Percentiles rank a stretch among this genome's conserved stretches.
phyloP scores from a whole-genome alignment of 305 asterid species.

The Ilex paraguariensis region DNA sequence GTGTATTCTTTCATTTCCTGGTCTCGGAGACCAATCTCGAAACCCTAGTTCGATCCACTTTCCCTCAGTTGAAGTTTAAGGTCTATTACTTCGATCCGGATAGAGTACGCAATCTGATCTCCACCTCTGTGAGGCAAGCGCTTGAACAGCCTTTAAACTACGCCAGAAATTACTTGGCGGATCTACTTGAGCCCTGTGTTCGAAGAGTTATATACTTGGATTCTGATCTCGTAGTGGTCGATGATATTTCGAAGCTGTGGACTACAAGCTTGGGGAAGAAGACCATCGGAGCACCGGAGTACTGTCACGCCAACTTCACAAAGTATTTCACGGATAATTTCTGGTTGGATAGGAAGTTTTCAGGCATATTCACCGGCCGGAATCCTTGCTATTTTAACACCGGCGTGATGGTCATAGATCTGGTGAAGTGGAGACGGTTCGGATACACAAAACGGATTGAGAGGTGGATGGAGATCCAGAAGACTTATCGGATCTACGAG shows the following conservation, averaged over 20 bases:
- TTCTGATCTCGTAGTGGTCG: slow-evolving; percentile 89
- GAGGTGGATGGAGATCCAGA: slow-evolving; percentile 96
- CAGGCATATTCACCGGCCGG: slow-evolving; percentile 55
- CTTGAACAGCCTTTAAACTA: slow-evolving; percentile 89
- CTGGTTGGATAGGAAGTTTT: slow-evolving; percentile 53
- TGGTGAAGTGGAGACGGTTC: slow-evolving; percentile 73
- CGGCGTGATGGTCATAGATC: slow-evolving; percentile 96
- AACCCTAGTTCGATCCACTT: slow-evolving; percentile 66
- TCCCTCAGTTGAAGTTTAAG: slow-evolving; percentile 79
- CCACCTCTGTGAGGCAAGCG: slow-evolving; percentile 84
- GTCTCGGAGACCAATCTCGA: slow-evolving; percentile 67
- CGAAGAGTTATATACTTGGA: slow-evolving; percentile 79
- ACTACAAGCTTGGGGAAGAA: slow-evolving; percentile 44
- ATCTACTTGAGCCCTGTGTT: slow-evolving; percentile 79
- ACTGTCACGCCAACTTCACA: slow-evolving; percentile 89
- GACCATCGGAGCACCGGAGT: slow-evolving; percentile 94
- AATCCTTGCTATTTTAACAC: slow-evolving; percentile 84
- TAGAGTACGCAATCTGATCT: slow-evolving; percentile 66
- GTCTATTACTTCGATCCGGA: slow-evolving; percentile 89
- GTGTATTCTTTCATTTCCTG: slow-evolving; percentile 82
- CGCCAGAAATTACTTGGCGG: slow-evolving; percentile 86
- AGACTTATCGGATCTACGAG: slow-evolving; percentile 79
- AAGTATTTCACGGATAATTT: slow-evolving; percentile 72
- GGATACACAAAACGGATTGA: slow-evolving; percentile 81
- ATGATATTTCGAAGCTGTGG: slow-evolving; percentile 82